Evolutionary conservation across 176 grass and related monocot species (phyloP).

Genomic region (Carex cristatella): DNA sequence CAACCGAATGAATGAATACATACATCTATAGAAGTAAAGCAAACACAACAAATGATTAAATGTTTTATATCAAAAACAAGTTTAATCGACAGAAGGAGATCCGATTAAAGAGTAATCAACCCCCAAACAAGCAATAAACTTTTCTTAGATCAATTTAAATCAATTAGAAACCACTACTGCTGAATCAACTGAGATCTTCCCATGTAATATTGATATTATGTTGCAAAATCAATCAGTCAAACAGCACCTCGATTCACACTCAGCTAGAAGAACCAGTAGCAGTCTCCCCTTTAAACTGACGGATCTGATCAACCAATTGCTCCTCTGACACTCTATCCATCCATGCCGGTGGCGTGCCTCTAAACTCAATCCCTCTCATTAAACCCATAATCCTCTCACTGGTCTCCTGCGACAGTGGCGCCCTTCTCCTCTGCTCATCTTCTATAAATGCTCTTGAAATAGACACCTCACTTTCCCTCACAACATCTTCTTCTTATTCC

Average conservation of each 20-base stretch:
- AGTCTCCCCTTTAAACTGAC: not conserved
- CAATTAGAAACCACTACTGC: not conserved
- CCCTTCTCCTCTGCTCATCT: constrained; percentile 13
- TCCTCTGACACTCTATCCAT: constrained; percentile 15
- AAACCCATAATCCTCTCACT: constrained; percentile 12
- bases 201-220: not conserved
- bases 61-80: not conserved
- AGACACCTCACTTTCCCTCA: not conserved
- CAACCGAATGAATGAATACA: not conserved
- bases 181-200: not conserved
- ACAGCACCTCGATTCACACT: not conserved
- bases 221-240: not conserved
- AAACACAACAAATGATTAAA: not conserved
- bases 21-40: not conserved
- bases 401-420: not conserved
- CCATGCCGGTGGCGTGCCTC: constrained; percentile 5
- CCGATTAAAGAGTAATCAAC: not conserved
- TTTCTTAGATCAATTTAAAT: not conserved
- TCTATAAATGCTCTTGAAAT: not conserved
- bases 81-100: not conserved
- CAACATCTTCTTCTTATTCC: not conserved
- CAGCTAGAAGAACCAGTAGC: constrained; percentile 5
- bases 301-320: constrained; percentile 3
- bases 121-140: not conserved
- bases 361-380: constrained; percentile 20